Percentiles rank a stretch among this genome's conserved stretches.
Evolutionary conservation across 2,329 filamentous ascomycete genomes (phyloP).

Genomic region (Monilinia polystroma): DNA sequence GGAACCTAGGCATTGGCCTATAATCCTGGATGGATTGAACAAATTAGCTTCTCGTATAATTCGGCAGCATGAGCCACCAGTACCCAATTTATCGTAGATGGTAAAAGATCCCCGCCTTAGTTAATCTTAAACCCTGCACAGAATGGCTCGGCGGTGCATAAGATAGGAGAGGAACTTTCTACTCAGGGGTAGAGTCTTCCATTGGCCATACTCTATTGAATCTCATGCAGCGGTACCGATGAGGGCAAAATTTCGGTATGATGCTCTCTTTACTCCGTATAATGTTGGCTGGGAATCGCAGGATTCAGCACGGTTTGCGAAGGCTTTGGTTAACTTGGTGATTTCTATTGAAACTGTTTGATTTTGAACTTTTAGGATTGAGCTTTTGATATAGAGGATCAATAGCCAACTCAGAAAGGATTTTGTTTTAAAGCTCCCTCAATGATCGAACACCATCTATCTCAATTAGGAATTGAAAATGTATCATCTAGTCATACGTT

Average conservation of each 20-base stretch:
- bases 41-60: conserved; percentile 15
- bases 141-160: conserved; percentile 10
- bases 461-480: no score
- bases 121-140: conserved; percentile 17
- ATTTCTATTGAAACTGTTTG: not conserved
- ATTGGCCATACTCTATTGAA: not conserved
- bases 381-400: no score
- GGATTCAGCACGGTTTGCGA: not conserved
- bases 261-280: not conserved
- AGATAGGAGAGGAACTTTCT: conserved; percentile 14
- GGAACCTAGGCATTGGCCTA: not conserved
- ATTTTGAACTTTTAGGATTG: not conserved
- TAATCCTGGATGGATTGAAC: not conserved
- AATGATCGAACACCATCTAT: not conserved
- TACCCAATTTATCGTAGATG: not conserved
- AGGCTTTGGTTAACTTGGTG: not conserved
- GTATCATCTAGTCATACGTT: no score
- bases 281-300: not conserved
- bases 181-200: conserved; percentile 15
- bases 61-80: not conserved
- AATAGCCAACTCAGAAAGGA: no score
- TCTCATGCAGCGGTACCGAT: not conserved
- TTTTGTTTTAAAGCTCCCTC: not conserved
- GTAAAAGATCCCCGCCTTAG: not conserved
- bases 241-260: conserved; percentile 2